A percentile compares a stretch with the other conserved stretches of the same genome.
Evolutionary conservation across 2,329 filamentous ascomycete species (phyloP).

Genomic region (Hymenoscyphus salicellus): DNA sequence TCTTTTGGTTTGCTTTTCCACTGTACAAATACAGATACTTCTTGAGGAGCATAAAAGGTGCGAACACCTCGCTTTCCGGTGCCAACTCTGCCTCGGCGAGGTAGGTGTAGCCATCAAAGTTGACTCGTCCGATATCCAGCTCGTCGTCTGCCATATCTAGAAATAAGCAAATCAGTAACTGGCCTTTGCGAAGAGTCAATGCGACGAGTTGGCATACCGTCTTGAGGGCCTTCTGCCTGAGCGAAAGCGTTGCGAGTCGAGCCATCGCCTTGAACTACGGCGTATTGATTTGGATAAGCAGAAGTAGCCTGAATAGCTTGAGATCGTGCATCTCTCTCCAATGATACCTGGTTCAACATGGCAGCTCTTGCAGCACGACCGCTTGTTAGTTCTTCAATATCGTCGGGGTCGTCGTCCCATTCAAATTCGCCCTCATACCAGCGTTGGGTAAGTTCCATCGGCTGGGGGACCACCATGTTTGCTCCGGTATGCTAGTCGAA

Average conservation of each 20-base stretch:
- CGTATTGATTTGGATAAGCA: no score
- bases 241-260: no score
- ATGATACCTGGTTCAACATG: neutral
- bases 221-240: neutral
- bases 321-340: no score
- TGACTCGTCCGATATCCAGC: neutral
- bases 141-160: neutral
- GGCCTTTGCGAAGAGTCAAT: neutral
- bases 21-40: constrained; percentile 61
- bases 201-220: neutral
- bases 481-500: no score
- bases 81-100: constrained; percentile 31
- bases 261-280: no score
- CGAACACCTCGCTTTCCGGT: constrained; percentile 39
- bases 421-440: neutral
- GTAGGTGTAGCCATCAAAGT: neutral
- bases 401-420: neutral
- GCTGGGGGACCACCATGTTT: no score
- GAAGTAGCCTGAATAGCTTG: no score
- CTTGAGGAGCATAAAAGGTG: constrained; percentile 51
- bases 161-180: neutral
- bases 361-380: neutral
- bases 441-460: no score
- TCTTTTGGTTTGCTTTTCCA: constrained; percentile 50
- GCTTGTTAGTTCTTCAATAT: neutral